These are phyloP conservation scores for Cotoneaster glaucophyllus DNA, from an alignment of 306 rosid species.

Conservation along the genomic window DNA sequence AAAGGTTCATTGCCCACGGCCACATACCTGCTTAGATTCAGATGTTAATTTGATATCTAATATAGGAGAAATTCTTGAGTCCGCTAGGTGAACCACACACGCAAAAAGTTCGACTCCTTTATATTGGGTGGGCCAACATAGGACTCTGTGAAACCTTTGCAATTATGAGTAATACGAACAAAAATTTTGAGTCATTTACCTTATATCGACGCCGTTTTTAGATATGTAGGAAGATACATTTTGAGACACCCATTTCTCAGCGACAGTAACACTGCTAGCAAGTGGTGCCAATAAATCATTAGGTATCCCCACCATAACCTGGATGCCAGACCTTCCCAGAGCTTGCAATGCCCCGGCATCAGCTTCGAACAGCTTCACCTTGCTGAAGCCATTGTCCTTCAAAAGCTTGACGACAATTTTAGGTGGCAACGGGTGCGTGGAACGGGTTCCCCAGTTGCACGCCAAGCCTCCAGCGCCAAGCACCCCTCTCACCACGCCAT, in stretches of 20 bases:
- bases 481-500: conserved; percentile 31
- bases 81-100: not conserved
- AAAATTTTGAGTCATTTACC: conserved; percentile 29
- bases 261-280: conserved; percentile 53
- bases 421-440: conserved; percentile 66
- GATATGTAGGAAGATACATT: conserved; percentile 69
- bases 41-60: not conserved
- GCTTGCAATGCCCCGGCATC: conserved; percentile 67
- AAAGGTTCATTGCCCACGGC: conserved; percentile 96
- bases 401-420: conserved; percentile 54
- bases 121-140: not conserved
- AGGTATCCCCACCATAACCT: conserved; percentile 89
- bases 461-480: conserved; percentile 75
- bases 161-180: no score
- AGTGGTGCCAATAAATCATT: conserved; percentile 66
- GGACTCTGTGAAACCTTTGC: not conserved
- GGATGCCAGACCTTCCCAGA: conserved; percentile 66
- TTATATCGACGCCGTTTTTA: conserved; percentile 57
- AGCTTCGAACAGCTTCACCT: conserved; percentile 91
- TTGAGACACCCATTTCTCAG: conserved; percentile 69
- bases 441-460: conserved; percentile 78
- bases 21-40: conserved; percentile 38
- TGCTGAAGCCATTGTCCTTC: conserved; percentile 74
- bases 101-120: not conserved
- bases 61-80: no score